These are phyloP conservation scores for Puccinia brachypodii DNA, from an alignment of 1,284 basidiomycete species.

Conservation along the genomic window DNA sequence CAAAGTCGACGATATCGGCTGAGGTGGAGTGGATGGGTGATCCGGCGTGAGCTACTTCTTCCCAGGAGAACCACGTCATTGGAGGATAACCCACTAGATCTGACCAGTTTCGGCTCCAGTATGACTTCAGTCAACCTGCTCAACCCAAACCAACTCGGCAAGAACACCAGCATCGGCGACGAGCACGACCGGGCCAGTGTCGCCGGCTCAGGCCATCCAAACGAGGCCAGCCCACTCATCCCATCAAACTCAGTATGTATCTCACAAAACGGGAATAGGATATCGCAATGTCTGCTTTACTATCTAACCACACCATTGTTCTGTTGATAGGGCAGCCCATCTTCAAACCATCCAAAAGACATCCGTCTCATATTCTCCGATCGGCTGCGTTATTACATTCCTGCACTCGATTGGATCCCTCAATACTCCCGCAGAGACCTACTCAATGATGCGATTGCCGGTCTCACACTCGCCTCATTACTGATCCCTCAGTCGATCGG, in stretches of 20 bases:
- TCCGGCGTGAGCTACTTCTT: too few relatives aligned
- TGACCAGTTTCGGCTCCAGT: too few relatives aligned
- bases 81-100: too few relatives aligned
- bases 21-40: too few relatives aligned
- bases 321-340: neutral
- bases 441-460: constrained; percentile 70
- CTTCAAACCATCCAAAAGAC: constrained; percentile 1
- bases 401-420: constrained; percentile 47
- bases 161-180: neutral
- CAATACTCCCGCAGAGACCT: constrained; percentile 33
- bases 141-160: neutral
- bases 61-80: too few relatives aligned
- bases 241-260: constrained; percentile 4
- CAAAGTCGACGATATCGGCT: too few relatives aligned
- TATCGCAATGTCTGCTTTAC: neutral
- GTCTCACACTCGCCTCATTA: constrained; percentile 80
- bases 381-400: constrained; percentile 42
- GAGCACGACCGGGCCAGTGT: neutral
- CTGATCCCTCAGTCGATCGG: constrained; percentile 86
- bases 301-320: neutral
- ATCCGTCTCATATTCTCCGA: constrained; percentile 7
- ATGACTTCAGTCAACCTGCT: neutral
- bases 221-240: neutral
- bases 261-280: neutral
- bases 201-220: too few relatives aligned